Evolutionary conservation across 2,329 filamentous ascomycete species (phyloP), one percentile per base, ranked within the genome.

Genomic region (Penicillium griseofulvum): DNA sequence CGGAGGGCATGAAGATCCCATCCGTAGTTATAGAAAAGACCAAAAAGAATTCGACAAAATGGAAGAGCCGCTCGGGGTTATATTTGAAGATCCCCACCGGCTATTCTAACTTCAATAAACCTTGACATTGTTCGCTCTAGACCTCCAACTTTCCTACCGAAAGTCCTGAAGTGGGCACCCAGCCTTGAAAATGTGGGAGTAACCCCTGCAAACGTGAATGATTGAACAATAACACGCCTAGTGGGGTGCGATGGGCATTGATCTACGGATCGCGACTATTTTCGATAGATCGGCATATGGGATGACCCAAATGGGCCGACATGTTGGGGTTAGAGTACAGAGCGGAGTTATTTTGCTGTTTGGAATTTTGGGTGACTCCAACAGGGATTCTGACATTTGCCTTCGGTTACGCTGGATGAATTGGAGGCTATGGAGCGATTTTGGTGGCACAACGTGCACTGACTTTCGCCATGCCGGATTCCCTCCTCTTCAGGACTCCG

Each of bases 241-340:
- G 56, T 59, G 59, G 61, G 52, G 59, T 24, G 22, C 7, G 2
- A 50, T 49, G 37, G 11, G 41, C 45, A 52, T 48, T 55, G 55
- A 44, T 52, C 34, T 43, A 59, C 56, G 56, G 49, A 58, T 46
- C 38, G 46, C 59, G 56, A 54, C 50, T 58, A 59, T 41, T 52
- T 55, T 31, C 19, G 12, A 42, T 52, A 11, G 59, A 62, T 62
- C 59, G 47, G 48, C 58, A 49, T n/a, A 39, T 28, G 38, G 55
- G 43, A 39, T 39, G n/a, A 52, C 48, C 48, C 38, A 11, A 29
- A 16, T 31, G 5, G 22, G 14, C 41, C 37, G 44, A 48, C 37
- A 48, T 1, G 48, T 44, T 48, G 16, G 36, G 45, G 36, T 7
- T 42, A 14, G n/a, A 12, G 41, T 11, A 29, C 5, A 34, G 5